Base-by-base conservation (phyloP, 2,329 filamentous ascomycete species). In the Aspergillus sp. region DNA sequence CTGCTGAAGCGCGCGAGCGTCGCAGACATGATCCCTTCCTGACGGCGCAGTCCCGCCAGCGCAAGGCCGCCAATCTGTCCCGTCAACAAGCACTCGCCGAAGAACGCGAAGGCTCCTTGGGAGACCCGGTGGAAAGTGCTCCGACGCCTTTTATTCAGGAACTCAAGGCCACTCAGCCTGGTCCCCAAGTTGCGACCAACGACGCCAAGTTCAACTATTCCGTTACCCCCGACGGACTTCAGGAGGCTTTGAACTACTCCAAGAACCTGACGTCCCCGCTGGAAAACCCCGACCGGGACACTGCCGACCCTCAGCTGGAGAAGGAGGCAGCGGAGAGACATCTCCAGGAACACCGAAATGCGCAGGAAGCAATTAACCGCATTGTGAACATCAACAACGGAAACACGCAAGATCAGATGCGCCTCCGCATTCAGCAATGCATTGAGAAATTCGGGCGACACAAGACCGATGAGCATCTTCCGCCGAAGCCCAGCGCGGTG, bases 361-460 rank as follows among this genome's bases (percentile, higher is more conserved):
- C 91, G 2, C 74, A 85, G 22, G 84, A 88, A 60, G 94, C 91
- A 9, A 79, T 99, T 58, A 76, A 80, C 58, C 86, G 92, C 50
- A 96, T 99, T 69, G 82, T 90, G 1, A 82, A 83, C 41, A 76
- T 99, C 50, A 80, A 82, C 38, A 91, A 95, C 65, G 87, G 85
- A 62, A 93, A 83, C 70, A 85, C 83, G 60, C 87, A 88, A 71
- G 90, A 96, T 65, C 83, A 84, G 48, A 85, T 86, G 62, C 86
- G 91, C 61, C 84, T 89, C 66, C 96, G 96, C 68, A 87, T 93
- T 61, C 82, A 86, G 61, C 86, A 90, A 56, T 95, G 92, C 71
- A 82, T 99, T 60, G 83, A 92, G 55, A 86, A 84, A 2, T 96
- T 99, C 65, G 94, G 94, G 46, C 85, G 94, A 46, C 94, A 99